Percentiles rank a stretch among this genome's conserved stretches.
Conservation (phyloP, 2,329 filamentous ascomycete genomes). For the Falciphora oryzae region DNA sequence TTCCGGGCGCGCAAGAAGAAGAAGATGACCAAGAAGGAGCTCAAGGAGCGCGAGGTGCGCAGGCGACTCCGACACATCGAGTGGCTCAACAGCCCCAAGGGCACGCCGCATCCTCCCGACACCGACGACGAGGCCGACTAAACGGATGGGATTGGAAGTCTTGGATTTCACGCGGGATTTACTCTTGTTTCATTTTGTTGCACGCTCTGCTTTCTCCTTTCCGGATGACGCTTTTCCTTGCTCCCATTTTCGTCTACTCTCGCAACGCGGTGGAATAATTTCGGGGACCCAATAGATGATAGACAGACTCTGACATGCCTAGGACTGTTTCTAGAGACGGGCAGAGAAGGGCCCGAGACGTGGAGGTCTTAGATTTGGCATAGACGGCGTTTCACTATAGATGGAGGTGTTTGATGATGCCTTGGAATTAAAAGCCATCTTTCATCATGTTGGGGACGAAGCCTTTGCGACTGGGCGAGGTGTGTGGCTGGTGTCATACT, state of each 20-base stretch:
- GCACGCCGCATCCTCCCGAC: constrained; percentile 69
- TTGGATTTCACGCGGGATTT: background rate
- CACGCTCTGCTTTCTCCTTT: background rate
- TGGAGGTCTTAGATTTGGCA: background rate
- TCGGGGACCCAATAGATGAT: background rate
- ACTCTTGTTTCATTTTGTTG: background rate
- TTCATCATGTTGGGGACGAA: background rate
- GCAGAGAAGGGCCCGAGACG: background rate
- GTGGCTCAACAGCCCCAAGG: constrained; percentile 81
- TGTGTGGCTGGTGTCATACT: too few relatives aligned
- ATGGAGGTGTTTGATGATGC: background rate
- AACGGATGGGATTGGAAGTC: background rate
- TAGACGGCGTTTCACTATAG: constrained; percentile 1
- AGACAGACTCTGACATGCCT: background rate
- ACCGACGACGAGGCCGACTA: constrained; percentile 61
- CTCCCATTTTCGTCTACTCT: background rate
- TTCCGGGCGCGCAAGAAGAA: constrained; percentile 92
- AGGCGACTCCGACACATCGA: constrained; percentile 80
- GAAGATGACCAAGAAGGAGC: constrained; percentile 95
- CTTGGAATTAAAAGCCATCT: background rate
- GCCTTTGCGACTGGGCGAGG: too few relatives aligned
- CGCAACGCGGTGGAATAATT: background rate
- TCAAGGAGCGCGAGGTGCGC: constrained; percentile 88
- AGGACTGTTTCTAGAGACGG: background rate
- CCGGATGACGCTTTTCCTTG: too few relatives aligned